Evolutionary conservation across 352 stramenopile genomes (phyloP), one percentile per base, ranked within the genome.

Genomic region (Stephanocyclus meneghinianus): DNA sequence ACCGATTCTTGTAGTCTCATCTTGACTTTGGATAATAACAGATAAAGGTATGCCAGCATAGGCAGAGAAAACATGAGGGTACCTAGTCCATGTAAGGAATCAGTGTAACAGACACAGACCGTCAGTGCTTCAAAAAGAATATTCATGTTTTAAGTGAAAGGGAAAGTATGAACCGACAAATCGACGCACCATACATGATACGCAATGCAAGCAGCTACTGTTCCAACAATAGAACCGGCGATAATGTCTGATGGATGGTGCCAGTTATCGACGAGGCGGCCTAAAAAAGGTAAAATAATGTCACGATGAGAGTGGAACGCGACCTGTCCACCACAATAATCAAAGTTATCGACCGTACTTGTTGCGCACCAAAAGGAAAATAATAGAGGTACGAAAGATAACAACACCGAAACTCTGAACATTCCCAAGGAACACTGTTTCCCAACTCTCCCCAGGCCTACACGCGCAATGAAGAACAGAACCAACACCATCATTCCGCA

Each of bases 221-320:
- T 47, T 48, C 78, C 87, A 48, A 92, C 50, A 18, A 86, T 66
- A 42, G 57, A 78, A 63, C 87, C 87, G 59, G 79, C 83, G 16
- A 91, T 37, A 13, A 91, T 78, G 78, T 92, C 87, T 0, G 76
- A 77, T 26, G 79, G 81, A 78, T 92, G 87, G 75, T 92, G 87
- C 85, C 85, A 91, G 61, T 90, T 73, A 74, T 92, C 87, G 9
- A 71, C 63, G 8, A 71, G 63, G 7, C 35, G 35, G 35, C 35
- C 35, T 40, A 8, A 40, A 40, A 40, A 9, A 8, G 35, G 35
- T 26, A 11, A 26, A 26, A 44, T 26, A 48, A 29, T 61, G 3
- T 60, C 26, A 32, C 2, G 15, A 71, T 35, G 18, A 21, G 48
- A 66, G 51, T 51, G 4, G 11, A 50, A 16, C 30, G 7, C 35